Evolutionary conservation across 139 green algal species (phyloP), one percentile per base, ranked within the genome.

Genomic region (Coelastrella sp.): DNA sequence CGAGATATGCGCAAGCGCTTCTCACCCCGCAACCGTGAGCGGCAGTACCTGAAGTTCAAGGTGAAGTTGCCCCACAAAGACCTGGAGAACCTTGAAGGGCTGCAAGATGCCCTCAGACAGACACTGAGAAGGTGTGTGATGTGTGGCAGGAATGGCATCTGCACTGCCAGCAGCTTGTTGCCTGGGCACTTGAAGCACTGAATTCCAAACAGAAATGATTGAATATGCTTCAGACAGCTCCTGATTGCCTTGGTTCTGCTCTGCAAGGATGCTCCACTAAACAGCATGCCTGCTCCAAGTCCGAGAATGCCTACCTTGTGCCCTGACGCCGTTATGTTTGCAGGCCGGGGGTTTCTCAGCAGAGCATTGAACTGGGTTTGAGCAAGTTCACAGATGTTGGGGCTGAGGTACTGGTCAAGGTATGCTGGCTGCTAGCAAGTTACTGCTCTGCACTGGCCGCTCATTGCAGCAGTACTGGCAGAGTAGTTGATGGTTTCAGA

Each of bases 301-400:
- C 68, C 68, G 4, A 19, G 14, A 70, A 7, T 76, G 68, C 68
- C 24, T 3, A 27, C 19, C 19, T 76, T 76, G 17, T 76, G 35
- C 35, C 35, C 35, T 49, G 35, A 1, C 35, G 35, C 35, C 35
- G 35, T 49, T 9, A 27, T 76, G 68, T 76, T n/a, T 76, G 15
- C 68, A 76, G 68, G 60, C 81, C 81, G 0, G 81, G 81, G 12
- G 81, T 86, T 15, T 49, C 58, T 7, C 81, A 86, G 12, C 81
- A 88, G 59, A 66, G 49, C 56, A 73, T 88, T 12, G 65, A 78
- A 11, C 14, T 88, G 11, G 27, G 27, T 7, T 22, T 88, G 9
- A 88, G 82, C 82, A 88, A 78, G 27, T 88, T 88, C n/a, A 74
- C 82, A 66, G 82, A 88, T 56, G 63, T 88, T 15, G 82, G 82